These are phyloP conservation scores for Eucalyptus dawsonii DNA, from an alignment of 345 rosid genomes.

Conservation along the genomic window DNA sequence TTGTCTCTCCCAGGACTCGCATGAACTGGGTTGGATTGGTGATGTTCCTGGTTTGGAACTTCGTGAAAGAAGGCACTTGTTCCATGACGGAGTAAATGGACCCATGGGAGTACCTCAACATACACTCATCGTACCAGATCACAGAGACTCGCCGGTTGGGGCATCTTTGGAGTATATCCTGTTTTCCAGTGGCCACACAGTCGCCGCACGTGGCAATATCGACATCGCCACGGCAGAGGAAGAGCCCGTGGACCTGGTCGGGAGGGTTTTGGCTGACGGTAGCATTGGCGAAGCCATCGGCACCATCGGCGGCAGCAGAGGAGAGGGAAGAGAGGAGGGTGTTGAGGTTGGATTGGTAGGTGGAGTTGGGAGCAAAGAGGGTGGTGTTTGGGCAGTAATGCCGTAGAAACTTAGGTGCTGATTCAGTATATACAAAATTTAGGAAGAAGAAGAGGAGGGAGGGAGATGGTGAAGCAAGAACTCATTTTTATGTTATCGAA, in stretches of 20 bases:
- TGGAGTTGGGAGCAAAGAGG: neutral
- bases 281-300: neutral
- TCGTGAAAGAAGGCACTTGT: fast-evolving
- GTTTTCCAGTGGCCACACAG: neutral
- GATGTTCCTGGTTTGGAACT: neutral
- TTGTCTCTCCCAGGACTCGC: neutral
- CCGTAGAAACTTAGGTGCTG: neutral
- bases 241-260: constrained; percentile 13
- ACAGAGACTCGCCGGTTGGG: constrained; percentile 4
- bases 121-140: constrained; percentile 18
- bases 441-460: neutral
- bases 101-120: constrained; percentile 5
- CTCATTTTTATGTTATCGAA: neutral
- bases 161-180: constrained; percentile 7
- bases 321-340: neutral
- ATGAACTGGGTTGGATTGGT: neutral
- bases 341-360: neutral
- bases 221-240: constrained; percentile 27
- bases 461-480: neutral
- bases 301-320: neutral
- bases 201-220: neutral
- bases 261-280: neutral
- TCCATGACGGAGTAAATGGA: neutral
- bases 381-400: neutral
- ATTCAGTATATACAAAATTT: neutral